Percentiles rank a stretch among this genome's conserved stretches.
Evolutionary conservation across 345 rosid genomes (phyloP).

Genomic region (Citrus glauca): DNA sequence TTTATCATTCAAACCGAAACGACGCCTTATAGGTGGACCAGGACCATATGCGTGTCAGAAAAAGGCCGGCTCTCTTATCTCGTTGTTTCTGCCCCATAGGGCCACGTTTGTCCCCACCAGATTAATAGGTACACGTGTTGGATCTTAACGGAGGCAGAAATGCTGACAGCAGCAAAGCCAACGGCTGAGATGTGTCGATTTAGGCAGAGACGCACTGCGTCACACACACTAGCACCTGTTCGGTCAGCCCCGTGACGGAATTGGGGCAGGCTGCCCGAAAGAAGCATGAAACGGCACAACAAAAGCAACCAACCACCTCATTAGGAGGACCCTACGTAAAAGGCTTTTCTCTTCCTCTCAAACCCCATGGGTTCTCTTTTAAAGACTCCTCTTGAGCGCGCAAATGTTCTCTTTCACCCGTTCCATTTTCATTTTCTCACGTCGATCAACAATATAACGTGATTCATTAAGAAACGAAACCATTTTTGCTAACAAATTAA

Average conservation of each 20-base stretch:
- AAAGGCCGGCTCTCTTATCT: conserved; percentile 25
- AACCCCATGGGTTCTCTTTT: background rate
- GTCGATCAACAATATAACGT: background rate
- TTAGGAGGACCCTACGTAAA: background rate
- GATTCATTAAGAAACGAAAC: background rate
- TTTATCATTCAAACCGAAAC: background rate
- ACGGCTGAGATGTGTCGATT: conserved; percentile 39
- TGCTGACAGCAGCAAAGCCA: background rate
- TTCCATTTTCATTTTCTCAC: background rate
- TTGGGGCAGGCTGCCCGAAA: conserved; percentile 39
- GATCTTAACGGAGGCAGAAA: background rate
- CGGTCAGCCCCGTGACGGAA: conserved; percentile 27
- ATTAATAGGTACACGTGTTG: conserved; percentile 34
- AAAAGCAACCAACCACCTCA: background rate
- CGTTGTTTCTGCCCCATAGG: conserved; percentile 33
- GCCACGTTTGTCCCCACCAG: conserved; percentile 29
- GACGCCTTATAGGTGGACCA: conserved; percentile 10
- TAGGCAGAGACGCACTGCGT: conserved; percentile 22
- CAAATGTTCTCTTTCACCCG: background rate
- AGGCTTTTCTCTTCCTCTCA: too few relatives aligned
- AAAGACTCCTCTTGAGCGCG: background rate
- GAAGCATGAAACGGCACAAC: background rate
- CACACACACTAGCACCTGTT: conserved; percentile 19
- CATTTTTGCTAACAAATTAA: background rate
- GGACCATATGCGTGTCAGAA: conserved; percentile 49